Evolutionary conservation across 1,284 basidiomycete species (phyloP).

Genomic region (Tremellales sp.): DNA sequence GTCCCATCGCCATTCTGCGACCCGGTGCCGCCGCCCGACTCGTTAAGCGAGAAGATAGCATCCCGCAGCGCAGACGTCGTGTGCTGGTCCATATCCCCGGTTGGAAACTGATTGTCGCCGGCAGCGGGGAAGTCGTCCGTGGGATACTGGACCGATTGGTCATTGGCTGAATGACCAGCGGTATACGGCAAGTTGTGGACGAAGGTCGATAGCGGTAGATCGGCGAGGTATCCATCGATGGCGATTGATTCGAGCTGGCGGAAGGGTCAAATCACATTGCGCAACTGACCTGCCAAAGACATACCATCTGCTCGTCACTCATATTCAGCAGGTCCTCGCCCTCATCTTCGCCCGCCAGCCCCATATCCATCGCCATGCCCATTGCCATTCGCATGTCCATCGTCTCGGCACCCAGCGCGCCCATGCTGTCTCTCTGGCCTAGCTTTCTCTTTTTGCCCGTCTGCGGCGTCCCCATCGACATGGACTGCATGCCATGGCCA

Average conservation of each 20-base stretch:
- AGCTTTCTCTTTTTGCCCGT: slow-evolving; percentile 42
- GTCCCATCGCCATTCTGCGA: slow-evolving; percentile 10
- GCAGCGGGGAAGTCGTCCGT: slow-evolving; percentile 30
- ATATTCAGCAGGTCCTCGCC: slow-evolving; percentile 41
- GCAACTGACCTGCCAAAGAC: slow-evolving; percentile 6
- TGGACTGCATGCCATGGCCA: slow-evolving; percentile 11
- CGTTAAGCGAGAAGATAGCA: slow-evolving; percentile 48
- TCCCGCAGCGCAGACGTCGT: slow-evolving; percentile 46
- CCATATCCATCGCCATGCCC: slow-evolving; percentile 46
- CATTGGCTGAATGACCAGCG: slow-evolving; percentile 13
- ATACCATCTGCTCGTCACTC: slow-evolving; percentile 46
- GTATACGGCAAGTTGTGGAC: slow-evolving; percentile 44
- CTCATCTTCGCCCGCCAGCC: slow-evolving; percentile 41
- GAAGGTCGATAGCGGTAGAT: slow-evolving; percentile 43
- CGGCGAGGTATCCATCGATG: slow-evolving; percentile 47
- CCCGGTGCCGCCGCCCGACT: slow-evolving; percentile 26
- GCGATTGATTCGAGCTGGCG: slow-evolving; percentile 46
- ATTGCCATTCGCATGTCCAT: slow-evolving; percentile 46
- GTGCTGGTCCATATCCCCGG: slow-evolving; percentile 46
- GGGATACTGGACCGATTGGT: slow-evolving; percentile 21
- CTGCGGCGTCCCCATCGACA: not conserved
- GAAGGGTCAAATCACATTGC: not conserved
- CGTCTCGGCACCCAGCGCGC: slow-evolving; percentile 23
- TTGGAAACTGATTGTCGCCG: slow-evolving; percentile 29
- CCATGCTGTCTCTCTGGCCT: slow-evolving; percentile 25